Conservation (phyloP, 2,329 filamentous ascomycete species). For the Ascocoryne sarcoides region DNA sequence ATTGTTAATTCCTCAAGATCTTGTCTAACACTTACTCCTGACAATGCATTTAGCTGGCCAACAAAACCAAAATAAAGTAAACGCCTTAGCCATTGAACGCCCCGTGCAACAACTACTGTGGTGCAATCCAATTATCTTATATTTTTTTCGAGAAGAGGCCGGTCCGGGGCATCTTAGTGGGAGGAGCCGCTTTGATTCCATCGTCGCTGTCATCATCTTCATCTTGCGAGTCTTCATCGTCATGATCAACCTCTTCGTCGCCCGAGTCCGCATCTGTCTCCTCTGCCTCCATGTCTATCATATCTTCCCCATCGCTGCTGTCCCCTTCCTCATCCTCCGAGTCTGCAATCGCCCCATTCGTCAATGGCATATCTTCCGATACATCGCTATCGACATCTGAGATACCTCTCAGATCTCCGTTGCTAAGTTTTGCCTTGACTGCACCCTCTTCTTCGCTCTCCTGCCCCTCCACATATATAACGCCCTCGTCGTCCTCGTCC, state of each 20-base stretch:
- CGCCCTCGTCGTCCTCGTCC: slow-evolving; percentile 41
- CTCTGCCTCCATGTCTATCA: slow-evolving; percentile 44
- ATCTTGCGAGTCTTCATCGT: slow-evolving; percentile 34
- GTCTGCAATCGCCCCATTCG: slow-evolving; percentile 38
- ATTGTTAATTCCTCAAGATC: too few relatives aligned
- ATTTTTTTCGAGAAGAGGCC: slow-evolving; percentile 21
- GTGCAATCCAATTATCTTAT: slow-evolving; percentile 9
- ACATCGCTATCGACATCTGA: slow-evolving; percentile 26
- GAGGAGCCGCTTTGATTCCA: slow-evolving; percentile 17
- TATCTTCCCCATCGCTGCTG: slow-evolving; percentile 33
- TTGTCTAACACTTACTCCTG: too few relatives aligned
- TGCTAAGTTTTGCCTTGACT: slow-evolving; percentile 31
- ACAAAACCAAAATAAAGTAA: too few relatives aligned
- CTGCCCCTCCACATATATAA: slow-evolving; percentile 79
- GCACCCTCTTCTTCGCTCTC: slow-evolving; percentile 50
- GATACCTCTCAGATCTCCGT: slow-evolving; percentile 17
- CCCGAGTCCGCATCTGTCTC: slow-evolving; percentile 31
- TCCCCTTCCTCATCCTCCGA: slow-evolving; percentile 38
- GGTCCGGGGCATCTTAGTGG: slow-evolving; percentile 23
- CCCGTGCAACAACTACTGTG: background rate
- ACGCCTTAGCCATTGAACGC: slow-evolving; percentile 1
- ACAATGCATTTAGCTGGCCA: too few relatives aligned
- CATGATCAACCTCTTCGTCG: slow-evolving; percentile 38
- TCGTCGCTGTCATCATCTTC: slow-evolving; percentile 37
- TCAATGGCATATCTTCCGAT: slow-evolving; percentile 32